Base-by-base conservation (phyloP, 352 stramenopile species). In the Aphanomyces invadans region DNA sequence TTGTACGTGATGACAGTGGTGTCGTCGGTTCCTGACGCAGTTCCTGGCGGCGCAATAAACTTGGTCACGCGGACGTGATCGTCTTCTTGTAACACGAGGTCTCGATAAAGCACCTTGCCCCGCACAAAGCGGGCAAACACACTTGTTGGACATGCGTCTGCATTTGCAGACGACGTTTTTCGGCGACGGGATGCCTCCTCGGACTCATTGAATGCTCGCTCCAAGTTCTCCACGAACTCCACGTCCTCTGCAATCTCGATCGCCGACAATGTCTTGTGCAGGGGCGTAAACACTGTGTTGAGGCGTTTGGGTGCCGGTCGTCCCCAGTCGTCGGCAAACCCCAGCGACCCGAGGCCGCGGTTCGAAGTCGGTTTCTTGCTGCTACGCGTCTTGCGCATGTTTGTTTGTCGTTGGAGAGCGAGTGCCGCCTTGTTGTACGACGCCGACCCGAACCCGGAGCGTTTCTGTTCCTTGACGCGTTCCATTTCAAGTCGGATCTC, bases 401-500 rank as follows among this genome's bases (percentile, higher is more conserved):
- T 57, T 12, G 60, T 21, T 59, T 67, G 60, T n/a, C 49, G 45
- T 12, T 67, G 48, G 28, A 57, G 38, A 5, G 46, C 60, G 10
- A 60, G 31, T 9, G 49, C 32, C 4, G 60, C 49, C 33, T 56
- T 67, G 32, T 67, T 67, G 49, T 67, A 60, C 60, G 60, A 60
- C 25, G 26, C 21, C 57, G 57, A 65, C 36, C 46, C 60, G 3
- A 65, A 73, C 52, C 70, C 77, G 51, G 81, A 79, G 28, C 85
- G 88, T 54, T 79, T 81, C 69, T 92, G 80, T 61, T 88, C 83
- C 49, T 83, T 73, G 31, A 90, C 74, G 59, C 89, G 86, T 66
- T 92, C 81, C 73, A 92, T 90, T 72, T 92, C 84, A 42, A 90
- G 75, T 46, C 90, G 79, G 72, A 92, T 92, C 71, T 92, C 84